Evolutionary conservation across 2,329 filamentous ascomycete genomes (phyloP).

Genomic region (Tolypocladium ovalisporum): DNA sequence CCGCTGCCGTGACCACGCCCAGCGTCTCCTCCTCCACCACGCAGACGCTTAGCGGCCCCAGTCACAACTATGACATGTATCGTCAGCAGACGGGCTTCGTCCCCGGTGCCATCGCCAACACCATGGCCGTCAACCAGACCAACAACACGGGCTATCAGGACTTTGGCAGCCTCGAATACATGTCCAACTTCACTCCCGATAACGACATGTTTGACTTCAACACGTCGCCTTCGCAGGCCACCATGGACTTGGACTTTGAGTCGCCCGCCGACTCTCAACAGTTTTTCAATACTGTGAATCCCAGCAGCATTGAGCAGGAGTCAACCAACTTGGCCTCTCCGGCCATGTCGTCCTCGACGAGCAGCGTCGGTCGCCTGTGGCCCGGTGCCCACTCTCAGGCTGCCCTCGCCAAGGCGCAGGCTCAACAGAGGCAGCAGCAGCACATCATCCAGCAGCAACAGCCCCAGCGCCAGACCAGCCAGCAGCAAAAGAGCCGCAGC

Average conservation of each 20-base stretch:
- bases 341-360: constrained; percentile 38
- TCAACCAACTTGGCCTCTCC: constrained; percentile 31
- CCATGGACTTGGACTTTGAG: constrained; percentile 51
- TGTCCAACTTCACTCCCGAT: constrained; percentile 46
- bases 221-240: constrained; percentile 49
- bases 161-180: constrained; percentile 37
- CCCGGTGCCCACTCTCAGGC: constrained; percentile 92
- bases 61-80: constrained; percentile 91
- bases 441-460: constrained; percentile 28
- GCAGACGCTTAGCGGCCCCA: constrained; percentile 64
- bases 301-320: constrained; percentile 57
- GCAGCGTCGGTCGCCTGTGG: constrained; percentile 64
- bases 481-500: constrained; percentile 33
- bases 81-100: constrained; percentile 92
- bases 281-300: constrained; percentile 60
- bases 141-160: constrained; percentile 44
- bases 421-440: constrained; percentile 54
- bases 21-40: constrained; percentile 43
- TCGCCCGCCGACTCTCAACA: constrained; percentile 42
- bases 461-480: constrained; percentile 35
- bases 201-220: constrained; percentile 66
- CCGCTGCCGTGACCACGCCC: constrained; percentile 43
- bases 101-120: constrained; percentile 69
- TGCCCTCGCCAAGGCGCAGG: constrained; percentile 62
- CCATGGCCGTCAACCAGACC: constrained; percentile 63